These are phyloP conservation scores for Tephrocybe sp. DNA, from an alignment of 768 basidiomycete genomes.

Conservation along the genomic window DNA sequence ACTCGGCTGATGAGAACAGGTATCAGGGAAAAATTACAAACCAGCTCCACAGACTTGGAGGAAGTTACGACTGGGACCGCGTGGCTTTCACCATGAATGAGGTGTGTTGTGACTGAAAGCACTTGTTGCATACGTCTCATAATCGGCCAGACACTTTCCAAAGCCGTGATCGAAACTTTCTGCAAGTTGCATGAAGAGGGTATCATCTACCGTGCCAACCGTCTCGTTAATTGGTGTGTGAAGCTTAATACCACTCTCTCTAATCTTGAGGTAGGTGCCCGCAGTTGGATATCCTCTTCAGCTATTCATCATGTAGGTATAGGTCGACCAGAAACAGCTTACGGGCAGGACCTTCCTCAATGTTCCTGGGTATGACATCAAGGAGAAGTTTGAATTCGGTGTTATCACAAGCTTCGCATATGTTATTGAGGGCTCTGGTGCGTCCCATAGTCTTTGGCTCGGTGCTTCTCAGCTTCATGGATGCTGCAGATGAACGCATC, in stretches of 20 bases:
- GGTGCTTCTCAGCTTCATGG: background rate
- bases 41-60: conserved; percentile 86
- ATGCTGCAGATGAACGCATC: conserved; percentile 73
- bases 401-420: conserved; percentile 97
- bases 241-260: conserved; percentile 94
- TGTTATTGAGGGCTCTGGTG: conserved; percentile 81
- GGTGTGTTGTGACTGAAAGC: conserved; percentile 37
- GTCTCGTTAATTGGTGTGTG: conserved; percentile 98
- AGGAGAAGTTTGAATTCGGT: conserved; percentile 96
- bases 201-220: conserved; percentile 91
- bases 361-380: conserved; percentile 94
- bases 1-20: conserved; percentile 35
- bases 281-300: too few relatives aligned
- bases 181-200: conserved; percentile 90
- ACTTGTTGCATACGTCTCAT: background rate
- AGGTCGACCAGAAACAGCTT: conserved; percentile 93
- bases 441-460: conserved; percentile 16
- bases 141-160: conserved; percentile 59
- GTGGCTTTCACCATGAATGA: conserved; percentile 96
- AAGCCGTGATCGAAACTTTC: conserved; percentile 90
- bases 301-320: background rate
- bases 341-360: conserved; percentile 80
- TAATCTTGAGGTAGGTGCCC: conserved; percentile 86
- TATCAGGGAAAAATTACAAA: conserved; percentile 93
- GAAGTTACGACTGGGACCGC: conserved; percentile 93